Conservation (phyloP, 352 stramenopile genomes). For the Phytophthora lateralis region DNA sequence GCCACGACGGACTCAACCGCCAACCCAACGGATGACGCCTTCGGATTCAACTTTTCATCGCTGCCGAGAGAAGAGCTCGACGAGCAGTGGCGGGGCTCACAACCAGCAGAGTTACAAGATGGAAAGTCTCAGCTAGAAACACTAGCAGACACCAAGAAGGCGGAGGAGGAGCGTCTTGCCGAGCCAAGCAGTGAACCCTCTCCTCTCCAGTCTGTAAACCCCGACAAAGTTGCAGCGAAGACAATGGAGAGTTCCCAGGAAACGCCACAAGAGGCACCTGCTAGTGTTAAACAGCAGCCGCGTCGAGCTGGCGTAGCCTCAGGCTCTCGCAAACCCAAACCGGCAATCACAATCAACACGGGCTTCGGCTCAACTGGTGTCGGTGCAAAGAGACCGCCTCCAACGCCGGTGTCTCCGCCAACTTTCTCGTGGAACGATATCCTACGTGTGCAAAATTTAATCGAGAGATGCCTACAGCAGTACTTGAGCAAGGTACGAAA, state of each 20-base stretch:
- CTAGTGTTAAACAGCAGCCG: constrained; percentile 7
- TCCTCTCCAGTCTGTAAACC: not conserved
- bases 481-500: constrained; percentile 87
- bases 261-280: not conserved
- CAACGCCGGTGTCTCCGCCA: constrained; percentile 32
- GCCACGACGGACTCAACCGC: constrained; percentile 5
- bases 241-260: constrained; percentile 10
- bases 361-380: constrained; percentile 18
- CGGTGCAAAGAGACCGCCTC: constrained; percentile 30
- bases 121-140: constrained; percentile 11
- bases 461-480: constrained; percentile 90
- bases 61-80: constrained; percentile 26
- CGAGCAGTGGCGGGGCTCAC: constrained; percentile 19
- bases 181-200: constrained; percentile 20
- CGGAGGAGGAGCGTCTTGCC: constrained; percentile 29
- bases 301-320: constrained; percentile 25
- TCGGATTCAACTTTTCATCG: constrained; percentile 33
- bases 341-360: constrained; percentile 46
- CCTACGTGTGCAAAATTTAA: constrained; percentile 88
- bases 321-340: constrained; percentile 30
- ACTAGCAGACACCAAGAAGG: constrained; percentile 21
- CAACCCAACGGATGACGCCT: constrained; percentile 22
- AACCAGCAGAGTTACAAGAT: constrained; percentile 4
- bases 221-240: constrained; percentile 17
- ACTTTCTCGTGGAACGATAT: constrained; percentile 91